Evolutionary conservation across 768 basidiomycete genomes (phyloP).

Genomic region (Collybiopsis luxurians): DNA sequence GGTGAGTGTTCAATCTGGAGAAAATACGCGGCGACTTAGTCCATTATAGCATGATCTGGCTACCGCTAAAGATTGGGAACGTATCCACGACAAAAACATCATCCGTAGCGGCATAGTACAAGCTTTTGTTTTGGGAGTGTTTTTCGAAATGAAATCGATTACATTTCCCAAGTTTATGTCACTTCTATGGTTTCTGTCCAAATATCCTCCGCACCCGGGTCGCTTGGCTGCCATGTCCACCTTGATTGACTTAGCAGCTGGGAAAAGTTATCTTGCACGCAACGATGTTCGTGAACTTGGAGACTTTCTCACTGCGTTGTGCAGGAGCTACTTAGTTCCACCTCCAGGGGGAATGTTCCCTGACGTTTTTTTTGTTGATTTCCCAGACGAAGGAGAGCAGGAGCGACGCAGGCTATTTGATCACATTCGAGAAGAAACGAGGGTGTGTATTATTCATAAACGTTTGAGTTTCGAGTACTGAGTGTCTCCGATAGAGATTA

Average conservation of each 20-base stretch:
- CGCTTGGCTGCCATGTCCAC: neutral
- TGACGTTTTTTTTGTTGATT: neutral
- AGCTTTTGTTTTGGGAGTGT: neutral
- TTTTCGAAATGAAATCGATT: neutral
- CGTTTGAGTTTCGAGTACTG: too few species aligned
- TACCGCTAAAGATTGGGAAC: too few species aligned
- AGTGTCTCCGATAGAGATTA: too few species aligned
- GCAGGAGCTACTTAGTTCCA: slow-evolving; percentile 1
- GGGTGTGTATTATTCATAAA: too few species aligned
- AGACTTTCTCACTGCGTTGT: neutral
- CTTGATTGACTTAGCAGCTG: neutral
- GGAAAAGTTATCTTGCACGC: neutral
- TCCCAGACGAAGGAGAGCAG: too few species aligned
- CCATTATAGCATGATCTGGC: too few species aligned
- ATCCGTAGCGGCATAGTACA: neutral
- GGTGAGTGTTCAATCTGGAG: too few species aligned
- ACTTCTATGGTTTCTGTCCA: neutral
- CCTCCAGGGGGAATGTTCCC: neutral
- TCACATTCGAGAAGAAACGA: too few species aligned
- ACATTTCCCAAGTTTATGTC: neutral
- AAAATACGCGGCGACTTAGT: too few species aligned
- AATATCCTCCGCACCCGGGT: neutral
- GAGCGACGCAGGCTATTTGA: too few species aligned
- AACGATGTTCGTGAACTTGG: neutral
- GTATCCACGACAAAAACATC: too few species aligned